Conservation (phyloP, 306 rosid species). For the Dryas drummondii region DNA sequence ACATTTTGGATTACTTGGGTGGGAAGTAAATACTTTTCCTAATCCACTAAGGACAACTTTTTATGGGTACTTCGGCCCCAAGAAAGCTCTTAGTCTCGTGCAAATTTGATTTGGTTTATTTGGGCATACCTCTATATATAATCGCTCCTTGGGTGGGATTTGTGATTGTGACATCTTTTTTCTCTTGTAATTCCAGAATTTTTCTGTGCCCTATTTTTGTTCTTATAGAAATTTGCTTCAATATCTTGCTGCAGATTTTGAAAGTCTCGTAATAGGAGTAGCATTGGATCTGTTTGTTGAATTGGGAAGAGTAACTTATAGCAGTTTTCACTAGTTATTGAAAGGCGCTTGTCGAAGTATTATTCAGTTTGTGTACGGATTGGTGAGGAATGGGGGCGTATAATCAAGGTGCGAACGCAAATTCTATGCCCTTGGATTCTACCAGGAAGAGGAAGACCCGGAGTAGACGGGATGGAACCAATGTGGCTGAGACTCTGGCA, state of each 20-base stretch:
- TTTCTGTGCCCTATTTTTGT: not conserved
- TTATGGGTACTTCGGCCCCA: conserved; percentile 4
- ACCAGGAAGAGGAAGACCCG: conserved; percentile 77
- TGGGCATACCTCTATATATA: not conserved
- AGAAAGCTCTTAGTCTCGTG: not conserved
- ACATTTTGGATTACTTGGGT: conserved; percentile 1
- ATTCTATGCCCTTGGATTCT: conserved; percentile 36
- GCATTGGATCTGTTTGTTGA: conserved; percentile 5
- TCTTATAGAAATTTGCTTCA: not conserved
- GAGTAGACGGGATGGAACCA: conserved; percentile 52
- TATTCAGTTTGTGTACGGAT: not conserved
- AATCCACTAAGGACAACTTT: not conserved
- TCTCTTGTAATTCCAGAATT: not conserved
- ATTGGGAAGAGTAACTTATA: conserved; percentile 8
- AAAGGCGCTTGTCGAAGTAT: too few relatives aligned
- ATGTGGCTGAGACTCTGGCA: conserved; percentile 66
- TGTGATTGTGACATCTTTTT: not conserved
- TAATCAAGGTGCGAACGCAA: conserved; percentile 33
- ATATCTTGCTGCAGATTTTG: conserved; percentile 34
- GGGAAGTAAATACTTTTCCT: conserved; percentile 9
- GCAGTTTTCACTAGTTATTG: too few relatives aligned
- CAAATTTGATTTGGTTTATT: not conserved
- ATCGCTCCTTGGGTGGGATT: not conserved
- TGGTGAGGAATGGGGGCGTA: conserved; percentile 43
- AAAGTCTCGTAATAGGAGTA: not conserved